phyloP scores from a whole-genome alignment of 106 monocot species.

The Dioscorea alata region DNA sequence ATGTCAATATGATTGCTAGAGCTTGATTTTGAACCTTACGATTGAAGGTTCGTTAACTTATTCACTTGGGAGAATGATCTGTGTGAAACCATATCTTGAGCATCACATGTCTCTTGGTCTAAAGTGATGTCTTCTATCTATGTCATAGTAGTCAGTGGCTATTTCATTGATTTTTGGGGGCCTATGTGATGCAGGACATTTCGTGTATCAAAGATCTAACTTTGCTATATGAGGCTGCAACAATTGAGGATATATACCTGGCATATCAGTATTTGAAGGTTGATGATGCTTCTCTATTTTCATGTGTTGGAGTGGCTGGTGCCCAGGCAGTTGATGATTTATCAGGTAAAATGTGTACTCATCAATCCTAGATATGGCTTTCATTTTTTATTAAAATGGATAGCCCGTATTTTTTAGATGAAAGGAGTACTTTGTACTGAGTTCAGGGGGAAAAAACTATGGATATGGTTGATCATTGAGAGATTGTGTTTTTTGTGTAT shows the following conservation, averaged over 20 bases:
- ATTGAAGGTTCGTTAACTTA: no score
- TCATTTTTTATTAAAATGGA: neutral
- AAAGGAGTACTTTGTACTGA: neutral
- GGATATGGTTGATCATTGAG: neutral
- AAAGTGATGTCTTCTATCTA: no score
- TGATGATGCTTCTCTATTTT: slow-evolving; percentile 87
- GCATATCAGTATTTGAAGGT: slow-evolving; percentile 87
- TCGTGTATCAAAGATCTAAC: slow-evolving; percentile 82
- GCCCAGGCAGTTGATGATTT: slow-evolving; percentile 53
- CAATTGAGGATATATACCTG: slow-evolving; percentile 85
- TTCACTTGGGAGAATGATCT: no score
- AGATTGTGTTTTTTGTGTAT: neutral
- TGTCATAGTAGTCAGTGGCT: neutral
- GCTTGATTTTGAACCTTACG: no score
- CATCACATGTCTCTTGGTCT: no score
- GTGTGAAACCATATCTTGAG: no score
- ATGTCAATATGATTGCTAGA: no score
- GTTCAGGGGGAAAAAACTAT: neutral
- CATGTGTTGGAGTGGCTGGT: slow-evolving; percentile 92
- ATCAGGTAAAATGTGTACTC: slow-evolving; percentile 34
- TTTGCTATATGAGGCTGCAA: slow-evolving; percentile 74
- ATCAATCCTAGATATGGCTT: neutral
- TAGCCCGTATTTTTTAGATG: no score
- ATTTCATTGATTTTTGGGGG: neutral
- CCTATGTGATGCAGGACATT: slow-evolving; percentile 39